Evolutionary conservation across 1,284 basidiomycete genomes (phyloP).

Genomic region (Ganoderma lucidum): DNA sequence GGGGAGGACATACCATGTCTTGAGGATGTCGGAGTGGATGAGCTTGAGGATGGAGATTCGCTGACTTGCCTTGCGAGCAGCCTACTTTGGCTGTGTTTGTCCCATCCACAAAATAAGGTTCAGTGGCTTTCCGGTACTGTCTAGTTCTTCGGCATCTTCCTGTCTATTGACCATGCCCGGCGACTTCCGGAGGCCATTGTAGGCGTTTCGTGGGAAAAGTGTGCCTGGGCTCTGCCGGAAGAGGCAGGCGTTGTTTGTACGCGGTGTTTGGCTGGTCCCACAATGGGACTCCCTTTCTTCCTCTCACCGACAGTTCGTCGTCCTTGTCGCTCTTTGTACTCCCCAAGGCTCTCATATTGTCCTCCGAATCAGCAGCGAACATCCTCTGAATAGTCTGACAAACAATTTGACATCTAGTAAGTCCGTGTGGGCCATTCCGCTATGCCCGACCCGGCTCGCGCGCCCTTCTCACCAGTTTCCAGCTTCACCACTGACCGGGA

Average conservation of each 20-base stretch:
- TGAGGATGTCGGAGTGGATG: slow-evolving; percentile 54
- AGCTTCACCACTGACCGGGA: not conserved
- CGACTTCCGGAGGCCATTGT: not conserved
- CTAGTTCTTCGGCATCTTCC: slow-evolving; percentile 40
- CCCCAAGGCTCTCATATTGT: slow-evolving; percentile 30
- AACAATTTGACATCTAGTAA: slow-evolving; percentile 8
- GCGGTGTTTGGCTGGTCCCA: slow-evolving; percentile 22
- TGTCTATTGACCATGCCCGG: not conserved
- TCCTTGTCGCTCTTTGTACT: slow-evolving; percentile 27
- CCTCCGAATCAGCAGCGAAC: slow-evolving; percentile 3
- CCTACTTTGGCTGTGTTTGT: slow-evolving; percentile 42
- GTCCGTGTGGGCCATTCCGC: not conserved
- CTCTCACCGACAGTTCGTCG: slow-evolving; percentile 7
- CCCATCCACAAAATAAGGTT: slow-evolving; percentile 42
- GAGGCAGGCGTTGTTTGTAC: slow-evolving; percentile 35
- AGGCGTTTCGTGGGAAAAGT: slow-evolving; percentile 23
- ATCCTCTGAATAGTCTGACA: not conserved
- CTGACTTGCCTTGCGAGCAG: slow-evolving; percentile 26
- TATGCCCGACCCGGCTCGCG: slow-evolving; percentile 12
- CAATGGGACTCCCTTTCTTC: slow-evolving; percentile 37
- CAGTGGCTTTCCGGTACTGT: slow-evolving; percentile 43
- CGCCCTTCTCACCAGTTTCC: not conserved
- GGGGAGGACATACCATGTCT: slow-evolving; percentile 63
- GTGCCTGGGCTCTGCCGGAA: slow-evolving; percentile 19
- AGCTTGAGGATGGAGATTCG: slow-evolving; percentile 34